Base-by-base conservation (phyloP, 495 filamentous ascomycete species). In the Trichocladium uniseriatum region DNA sequence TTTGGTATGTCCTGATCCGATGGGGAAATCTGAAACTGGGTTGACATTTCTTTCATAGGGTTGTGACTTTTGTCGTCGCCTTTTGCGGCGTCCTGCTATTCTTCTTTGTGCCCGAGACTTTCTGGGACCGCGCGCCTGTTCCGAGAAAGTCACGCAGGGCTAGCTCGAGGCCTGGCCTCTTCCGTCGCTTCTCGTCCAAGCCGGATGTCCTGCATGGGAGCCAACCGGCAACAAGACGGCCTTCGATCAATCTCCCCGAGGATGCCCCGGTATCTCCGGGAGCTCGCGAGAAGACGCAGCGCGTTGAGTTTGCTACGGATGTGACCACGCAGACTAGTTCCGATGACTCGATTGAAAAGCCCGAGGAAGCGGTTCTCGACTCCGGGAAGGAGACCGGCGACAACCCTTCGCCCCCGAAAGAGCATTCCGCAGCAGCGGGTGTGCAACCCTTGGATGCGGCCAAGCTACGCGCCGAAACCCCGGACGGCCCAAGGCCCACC, bases 51-150 rank as follows among this genome's bases (percentile, higher is more conserved):
- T 15, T 37, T 9, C 45, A 6, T 54, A 84, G 83, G 85, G 80
- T 94, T 52, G 83, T 95, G 47, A 83, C 92, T 6, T 87, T 94
- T 1, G 66, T 95, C 22, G 89, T 91, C 31, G 89, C 79, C 0
- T 79, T 83, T 44, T 86, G 84, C 53, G 75, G 84, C 36, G 58
- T 76, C 8, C 65, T 94, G 1, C 70, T 96, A 1, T 95, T 95
- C 57, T 72, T 98, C 48, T 95, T 95, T 57, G 86, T 94, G 6
- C 92, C 92, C 0, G 92, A 98, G 67, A 95, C 90, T 0, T 95
- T 95, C 58, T 96, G 92, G 92, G 89, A 96, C 59, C 77, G 92
- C 18, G 83, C 83, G 3, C 91, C 90, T 2, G 70, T 75, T 36
- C 86, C 57, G 3, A 78, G 77, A 52, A 65, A 65, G 45, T 66